Evolutionary conservation across 345 rosid species (phyloP).

Genomic region (Populus pruinosa): DNA sequence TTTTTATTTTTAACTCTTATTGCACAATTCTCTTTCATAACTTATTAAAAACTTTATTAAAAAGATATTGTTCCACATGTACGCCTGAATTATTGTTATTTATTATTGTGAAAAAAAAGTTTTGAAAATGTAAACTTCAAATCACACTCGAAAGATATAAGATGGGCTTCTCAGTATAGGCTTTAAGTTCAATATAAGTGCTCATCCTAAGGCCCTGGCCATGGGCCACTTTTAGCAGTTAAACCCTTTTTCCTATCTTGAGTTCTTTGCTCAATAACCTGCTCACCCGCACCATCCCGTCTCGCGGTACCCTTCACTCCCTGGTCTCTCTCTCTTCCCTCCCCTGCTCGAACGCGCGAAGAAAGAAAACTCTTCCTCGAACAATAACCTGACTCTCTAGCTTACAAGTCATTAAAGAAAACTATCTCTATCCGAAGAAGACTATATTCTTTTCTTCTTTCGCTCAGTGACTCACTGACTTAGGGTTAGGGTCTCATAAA

Average conservation of each 20-base stretch:
- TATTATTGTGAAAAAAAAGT: too few species aligned
- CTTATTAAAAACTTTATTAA: too few species aligned
- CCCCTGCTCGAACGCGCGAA: not conserved
- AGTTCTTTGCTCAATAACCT: too few species aligned
- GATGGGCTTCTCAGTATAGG: not conserved
- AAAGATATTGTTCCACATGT: too few species aligned
- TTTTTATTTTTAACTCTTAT: too few species aligned
- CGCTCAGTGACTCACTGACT: not conserved
- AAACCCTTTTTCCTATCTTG: not conserved
- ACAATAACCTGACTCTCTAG: not conserved
- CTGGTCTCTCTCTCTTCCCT: not conserved
- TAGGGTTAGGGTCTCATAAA: slow-evolving; percentile 21
- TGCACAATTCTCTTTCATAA: too few species aligned
- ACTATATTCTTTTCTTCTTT: not conserved
- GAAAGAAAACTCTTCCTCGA: not conserved
- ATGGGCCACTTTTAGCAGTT: not conserved
- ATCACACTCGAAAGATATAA: not conserved
- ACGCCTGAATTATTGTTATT: too few species aligned
- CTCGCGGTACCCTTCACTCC: slow-evolving; percentile 8
- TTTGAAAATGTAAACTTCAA: too few species aligned
- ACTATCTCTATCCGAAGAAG: not conserved
- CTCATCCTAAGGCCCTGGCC: not conserved
- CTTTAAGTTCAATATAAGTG: not conserved
- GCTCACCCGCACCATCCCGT: not conserved
- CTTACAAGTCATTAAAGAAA: not conserved